Base-by-base conservation (phyloP, 1,284 basidiomycete genomes). In the Ceratobasidium sp. region DNA sequence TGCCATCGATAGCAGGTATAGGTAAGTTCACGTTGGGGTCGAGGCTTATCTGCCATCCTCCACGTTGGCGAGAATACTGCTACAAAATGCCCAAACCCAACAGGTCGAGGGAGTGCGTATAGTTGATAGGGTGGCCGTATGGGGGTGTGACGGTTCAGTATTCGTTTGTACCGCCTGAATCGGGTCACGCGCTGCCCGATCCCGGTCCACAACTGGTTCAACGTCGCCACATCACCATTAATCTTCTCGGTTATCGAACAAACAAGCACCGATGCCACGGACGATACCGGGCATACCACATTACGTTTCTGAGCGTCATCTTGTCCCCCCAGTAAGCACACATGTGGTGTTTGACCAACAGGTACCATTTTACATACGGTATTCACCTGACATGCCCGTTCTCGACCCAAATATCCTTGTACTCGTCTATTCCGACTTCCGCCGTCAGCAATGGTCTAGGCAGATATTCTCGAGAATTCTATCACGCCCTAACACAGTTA, bases 101-200 rank as follows among this genome's bases (percentile, higher is more conserved):
- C 13, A n/a, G 54, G 54, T 15, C 34, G 54, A 40, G 32, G 54
- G 2, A 3, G n/a, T 8, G 34, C 17, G 38, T 10, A 17, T 38
- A 40, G 17, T 40, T 40, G 38, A 17, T 40, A 10, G 38, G 38
- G 38, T 17, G 10, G 8, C 17, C 38, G 38, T 17, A 40, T 17
- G 10, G 38, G 10, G 8, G 10, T 40, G 38, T 17, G 25, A 7
- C n/a, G 32, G 57, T 60, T 29, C 3, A 43, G 57, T 49, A n/a
- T 40, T 22, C n/a, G 43, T 49, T 60, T 17, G 43, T 60, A 32
- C 38, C 42, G 27, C 43, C 57, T 60, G 15, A 49, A 60, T 60
- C 43, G 25, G 57, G 43, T 60, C 57, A 60, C 57, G 57, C 57
- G 57, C 27, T 42, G 43, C 43, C 57, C 43, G 57, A 45, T 60